Evolutionary conservation across 768 basidiomycete genomes (phyloP).

Genomic region (Agrocybe praecox): DNA sequence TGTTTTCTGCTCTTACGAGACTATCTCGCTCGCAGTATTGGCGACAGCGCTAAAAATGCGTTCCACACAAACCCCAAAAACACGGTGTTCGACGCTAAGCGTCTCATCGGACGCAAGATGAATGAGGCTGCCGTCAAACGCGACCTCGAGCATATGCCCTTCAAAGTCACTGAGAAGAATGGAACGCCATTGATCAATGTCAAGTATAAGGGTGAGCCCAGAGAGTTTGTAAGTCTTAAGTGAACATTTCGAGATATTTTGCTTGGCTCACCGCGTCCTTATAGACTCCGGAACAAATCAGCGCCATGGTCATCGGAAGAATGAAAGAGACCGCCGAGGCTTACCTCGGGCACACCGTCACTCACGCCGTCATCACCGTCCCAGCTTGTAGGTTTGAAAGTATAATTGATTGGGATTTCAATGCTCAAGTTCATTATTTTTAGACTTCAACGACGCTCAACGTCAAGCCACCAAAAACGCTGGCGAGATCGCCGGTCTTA

Average conservation of each 20-base stretch:
- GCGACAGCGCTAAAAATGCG: constrained; percentile 95
- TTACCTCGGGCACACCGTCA: constrained; percentile 65
- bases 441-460: constrained; percentile 61
- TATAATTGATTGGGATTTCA: background rate
- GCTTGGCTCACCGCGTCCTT: background rate
- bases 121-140: constrained; percentile 78
- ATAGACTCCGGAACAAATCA: constrained; percentile 67
- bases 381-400: constrained; percentile 48
- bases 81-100: constrained; percentile 95
- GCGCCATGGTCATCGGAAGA: constrained; percentile 65
- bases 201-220: constrained; percentile 56
- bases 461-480: constrained; percentile 73
- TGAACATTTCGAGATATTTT: background rate
- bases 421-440: constrained; percentile 14
- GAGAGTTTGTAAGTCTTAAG: constrained; percentile 48
- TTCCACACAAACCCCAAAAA: constrained; percentile 91
- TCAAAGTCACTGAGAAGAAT: constrained; percentile 69
- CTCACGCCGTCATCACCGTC: constrained; percentile 59
- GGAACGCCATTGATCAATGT: constrained; percentile 83
- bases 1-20: constrained; percentile 17
- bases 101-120: constrained; percentile 84
- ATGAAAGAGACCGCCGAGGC: constrained; percentile 76
- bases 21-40: constrained; percentile 45
- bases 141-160: constrained; percentile 89
- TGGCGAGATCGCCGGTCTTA: constrained; percentile 65